These are phyloP conservation scores for Geopyxis carbonaria DNA, from an alignment of 495 filamentous ascomycete genomes.

Conservation along the genomic window DNA sequence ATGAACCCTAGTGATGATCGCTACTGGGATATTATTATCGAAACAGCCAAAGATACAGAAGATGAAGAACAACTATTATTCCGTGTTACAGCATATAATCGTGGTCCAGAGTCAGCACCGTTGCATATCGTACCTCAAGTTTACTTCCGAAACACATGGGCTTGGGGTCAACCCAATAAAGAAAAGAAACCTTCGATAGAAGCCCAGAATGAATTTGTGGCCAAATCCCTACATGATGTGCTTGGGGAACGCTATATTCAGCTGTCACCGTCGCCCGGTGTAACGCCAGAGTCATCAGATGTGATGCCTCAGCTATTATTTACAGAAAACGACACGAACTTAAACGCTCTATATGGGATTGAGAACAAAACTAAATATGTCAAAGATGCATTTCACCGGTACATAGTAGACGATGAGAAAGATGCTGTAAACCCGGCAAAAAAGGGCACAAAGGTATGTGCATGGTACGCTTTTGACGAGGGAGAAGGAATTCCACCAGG, in stretches of 20 bases:
- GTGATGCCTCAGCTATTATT: conserved; percentile 70
- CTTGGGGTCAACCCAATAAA: conserved; percentile 60
- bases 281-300: conserved; percentile 59
- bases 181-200: conserved; percentile 61
- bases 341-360: conserved; percentile 52
- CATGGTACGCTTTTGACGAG: conserved; percentile 85
- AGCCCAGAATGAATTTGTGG: conserved; percentile 43
- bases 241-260: conserved; percentile 71
- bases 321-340: conserved; percentile 91
- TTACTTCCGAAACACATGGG: conserved; percentile 95
- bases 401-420: conserved; percentile 69
- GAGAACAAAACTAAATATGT: conserved; percentile 69
- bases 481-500: conserved; percentile 70
- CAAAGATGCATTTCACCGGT: conserved; percentile 85
- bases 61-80: conserved; percentile 83
- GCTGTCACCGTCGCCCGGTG: conserved; percentile 76
- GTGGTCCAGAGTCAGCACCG: conserved; percentile 74
- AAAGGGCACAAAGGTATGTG: conserved; percentile 73
- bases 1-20: conserved; percentile 42
- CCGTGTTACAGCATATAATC: conserved; percentile 89
- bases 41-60: conserved; percentile 81
- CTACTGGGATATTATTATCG: conserved; percentile 96
- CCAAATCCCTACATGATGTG: conserved; percentile 54
- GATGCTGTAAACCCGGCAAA: conserved; percentile 62
- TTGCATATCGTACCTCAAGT: conserved; percentile 88